phyloP scores from a whole-genome alignment of 257 asterid genomes.

The Solanum raphanifolium region DNA sequence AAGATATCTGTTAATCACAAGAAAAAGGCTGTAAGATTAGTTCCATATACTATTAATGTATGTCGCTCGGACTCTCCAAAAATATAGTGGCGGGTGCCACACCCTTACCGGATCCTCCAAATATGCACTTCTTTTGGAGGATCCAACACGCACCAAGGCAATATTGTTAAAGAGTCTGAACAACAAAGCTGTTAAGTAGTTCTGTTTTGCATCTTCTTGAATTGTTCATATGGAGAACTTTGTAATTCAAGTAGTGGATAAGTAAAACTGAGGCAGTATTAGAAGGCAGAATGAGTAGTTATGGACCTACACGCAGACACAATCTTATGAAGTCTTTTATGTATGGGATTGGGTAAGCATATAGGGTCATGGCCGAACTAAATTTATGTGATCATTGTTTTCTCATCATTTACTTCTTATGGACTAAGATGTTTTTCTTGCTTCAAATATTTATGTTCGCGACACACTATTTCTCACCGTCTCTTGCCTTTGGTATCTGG shows the following conservation, averaged over 20 bases:
- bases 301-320: background rate
- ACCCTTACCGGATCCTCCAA: background rate
- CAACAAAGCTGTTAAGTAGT: background rate
- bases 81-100: background rate
- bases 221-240: background rate
- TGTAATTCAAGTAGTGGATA: background rate
- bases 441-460: background rate
- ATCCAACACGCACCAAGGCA: background rate
- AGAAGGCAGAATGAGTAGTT: background rate
- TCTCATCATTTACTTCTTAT: background rate
- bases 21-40: background rate
- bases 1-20: background rate
- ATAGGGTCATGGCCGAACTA: background rate
- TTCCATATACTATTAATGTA: background rate
- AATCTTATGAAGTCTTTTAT: background rate
- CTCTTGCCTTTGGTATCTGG: background rate
- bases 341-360: background rate
- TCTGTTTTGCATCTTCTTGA: background rate
- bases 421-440: background rate
- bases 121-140: background rate
- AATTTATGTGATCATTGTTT: background rate
- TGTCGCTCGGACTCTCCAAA: background rate
- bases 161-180: background rate
- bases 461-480: background rate
- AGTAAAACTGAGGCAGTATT: background rate